These are phyloP conservation scores for Thelephora aurantiotincta DNA, from an alignment of 768 basidiomycete genomes.

Conservation along the genomic window DNA sequence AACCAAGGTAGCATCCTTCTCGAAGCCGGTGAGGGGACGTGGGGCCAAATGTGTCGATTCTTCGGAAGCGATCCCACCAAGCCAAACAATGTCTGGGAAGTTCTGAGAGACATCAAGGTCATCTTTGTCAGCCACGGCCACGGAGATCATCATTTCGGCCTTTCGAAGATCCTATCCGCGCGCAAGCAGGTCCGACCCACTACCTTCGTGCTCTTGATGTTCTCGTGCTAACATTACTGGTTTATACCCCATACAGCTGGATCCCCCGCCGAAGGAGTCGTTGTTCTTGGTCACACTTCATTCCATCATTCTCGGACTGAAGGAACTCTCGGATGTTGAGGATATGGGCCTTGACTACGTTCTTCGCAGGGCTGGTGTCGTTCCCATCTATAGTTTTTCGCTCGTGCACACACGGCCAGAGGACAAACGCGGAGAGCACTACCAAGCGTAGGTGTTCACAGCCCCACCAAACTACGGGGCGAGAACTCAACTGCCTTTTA, in stretches of 20 bases:
- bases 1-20: conserved; percentile 61
- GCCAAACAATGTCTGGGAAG: conserved; percentile 32
- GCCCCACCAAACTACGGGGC: too few species aligned
- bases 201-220: background rate
- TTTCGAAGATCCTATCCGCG: conserved; percentile 58
- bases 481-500: conserved; percentile 30
- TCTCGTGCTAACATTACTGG: background rate
- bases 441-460: too few species aligned
- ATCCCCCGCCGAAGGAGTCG: conserved; percentile 44
- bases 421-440: too few species aligned
- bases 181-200: conserved; percentile 42
- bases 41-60: conserved; percentile 73
- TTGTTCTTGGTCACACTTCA: conserved; percentile 58
- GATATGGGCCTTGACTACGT: conserved; percentile 45
- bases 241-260: conserved; percentile 28
- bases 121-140: conserved; percentile 87
- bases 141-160: conserved; percentile 84
- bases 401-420: conserved; percentile 10
- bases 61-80: conserved; percentile 39
- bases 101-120: conserved; percentile 58
- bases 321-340: conserved; percentile 59
- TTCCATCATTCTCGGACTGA: conserved; percentile 47
- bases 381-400: conserved; percentile 26
- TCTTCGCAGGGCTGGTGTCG: conserved; percentile 32
- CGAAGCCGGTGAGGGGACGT: conserved; percentile 86